Conservation (phyloP, 495 filamentous ascomycete species). For the Xylaria castorea region DNA sequence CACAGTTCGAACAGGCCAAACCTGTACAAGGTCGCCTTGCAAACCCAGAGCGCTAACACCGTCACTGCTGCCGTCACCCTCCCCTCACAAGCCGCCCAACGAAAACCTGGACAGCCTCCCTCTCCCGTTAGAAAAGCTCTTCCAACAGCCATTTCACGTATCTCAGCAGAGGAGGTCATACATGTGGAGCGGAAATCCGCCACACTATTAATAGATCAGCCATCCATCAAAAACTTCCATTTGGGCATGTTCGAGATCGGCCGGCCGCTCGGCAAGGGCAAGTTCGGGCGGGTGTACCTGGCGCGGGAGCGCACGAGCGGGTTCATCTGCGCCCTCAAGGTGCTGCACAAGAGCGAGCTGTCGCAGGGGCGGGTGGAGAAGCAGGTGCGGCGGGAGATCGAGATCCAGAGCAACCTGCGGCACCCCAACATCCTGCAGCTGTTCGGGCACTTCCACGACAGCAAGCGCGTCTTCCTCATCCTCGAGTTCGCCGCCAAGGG, state of each 20-base stretch:
- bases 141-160: constrained; percentile 46
- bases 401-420: constrained; percentile 94
- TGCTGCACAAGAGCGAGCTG: constrained; percentile 92
- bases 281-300: constrained; percentile 96
- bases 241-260: constrained; percentile 99
- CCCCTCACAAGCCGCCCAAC: constrained; percentile 69
- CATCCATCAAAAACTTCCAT: constrained; percentile 75
- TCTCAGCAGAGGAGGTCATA: constrained; percentile 60
- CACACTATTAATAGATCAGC: constrained; percentile 61
- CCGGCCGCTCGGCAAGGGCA: constrained; percentile 93
- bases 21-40: constrained; percentile 81
- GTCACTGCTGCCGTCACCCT: constrained; percentile 68
- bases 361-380: constrained; percentile 91
- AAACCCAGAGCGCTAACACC: constrained; percentile 65
- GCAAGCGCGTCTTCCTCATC: constrained; percentile 93
- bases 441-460: constrained; percentile 97
- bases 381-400: constrained; percentile 95
- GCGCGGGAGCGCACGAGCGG: constrained; percentile 86
- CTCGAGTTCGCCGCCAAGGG: constrained; percentile 95
- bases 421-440: constrained; percentile 95
- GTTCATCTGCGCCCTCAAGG: constrained; percentile 97
- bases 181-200: constrained; percentile 59
- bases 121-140: constrained; percentile 48
- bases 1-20: constrained; percentile 70
- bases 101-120: constrained; percentile 43